Conservation (phyloP, 805 yeast species). For the Candida lessepsii region DNA sequence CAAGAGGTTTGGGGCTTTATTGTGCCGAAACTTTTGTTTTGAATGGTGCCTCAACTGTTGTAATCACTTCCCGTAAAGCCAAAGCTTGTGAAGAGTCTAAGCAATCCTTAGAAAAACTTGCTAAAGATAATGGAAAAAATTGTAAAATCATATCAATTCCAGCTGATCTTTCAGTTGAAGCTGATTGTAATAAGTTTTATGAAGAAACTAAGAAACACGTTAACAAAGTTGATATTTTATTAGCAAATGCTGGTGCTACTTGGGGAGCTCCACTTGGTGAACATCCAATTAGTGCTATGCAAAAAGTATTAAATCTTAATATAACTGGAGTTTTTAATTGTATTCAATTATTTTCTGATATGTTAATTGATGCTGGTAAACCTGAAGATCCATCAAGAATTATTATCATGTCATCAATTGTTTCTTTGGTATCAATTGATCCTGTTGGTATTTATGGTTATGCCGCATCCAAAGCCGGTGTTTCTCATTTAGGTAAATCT, state of each 20-base stretch:
- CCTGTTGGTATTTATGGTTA: conserved; percentile 65
- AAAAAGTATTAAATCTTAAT: conserved; percentile 62
- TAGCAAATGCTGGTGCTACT: conserved; percentile 78
- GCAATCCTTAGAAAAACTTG: conserved; percentile 33
- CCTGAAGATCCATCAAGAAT: conserved; percentile 61
- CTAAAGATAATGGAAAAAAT: conserved; percentile 31
- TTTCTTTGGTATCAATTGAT: conserved; percentile 46
- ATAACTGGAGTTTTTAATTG: conserved; percentile 66
- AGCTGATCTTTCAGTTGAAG: conserved; percentile 53
- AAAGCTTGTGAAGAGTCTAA: conserved; percentile 62
- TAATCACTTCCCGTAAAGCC: conserved; percentile 62
- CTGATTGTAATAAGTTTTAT: conserved; percentile 46
- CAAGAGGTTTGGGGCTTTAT: conserved; percentile 70
- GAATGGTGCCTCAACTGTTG: conserved; percentile 62
- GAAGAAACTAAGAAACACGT: conserved; percentile 40
- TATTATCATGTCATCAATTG: conserved; percentile 64
- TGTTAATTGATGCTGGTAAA: conserved; percentile 52
- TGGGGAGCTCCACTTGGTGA: conserved; percentile 68
- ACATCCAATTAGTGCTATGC: conserved; percentile 61
- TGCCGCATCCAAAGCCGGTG: conserved; percentile 72
- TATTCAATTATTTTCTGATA: conserved; percentile 60
- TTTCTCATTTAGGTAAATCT: conserved; percentile 62
- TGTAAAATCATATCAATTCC: conserved; percentile 45
- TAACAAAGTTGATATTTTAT: conserved; percentile 54
- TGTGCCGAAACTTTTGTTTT: conserved; percentile 63